Evolutionary conservation across 495 filamentous ascomycete genomes (phyloP).

Genomic region (Aspergillus indologenus): DNA sequence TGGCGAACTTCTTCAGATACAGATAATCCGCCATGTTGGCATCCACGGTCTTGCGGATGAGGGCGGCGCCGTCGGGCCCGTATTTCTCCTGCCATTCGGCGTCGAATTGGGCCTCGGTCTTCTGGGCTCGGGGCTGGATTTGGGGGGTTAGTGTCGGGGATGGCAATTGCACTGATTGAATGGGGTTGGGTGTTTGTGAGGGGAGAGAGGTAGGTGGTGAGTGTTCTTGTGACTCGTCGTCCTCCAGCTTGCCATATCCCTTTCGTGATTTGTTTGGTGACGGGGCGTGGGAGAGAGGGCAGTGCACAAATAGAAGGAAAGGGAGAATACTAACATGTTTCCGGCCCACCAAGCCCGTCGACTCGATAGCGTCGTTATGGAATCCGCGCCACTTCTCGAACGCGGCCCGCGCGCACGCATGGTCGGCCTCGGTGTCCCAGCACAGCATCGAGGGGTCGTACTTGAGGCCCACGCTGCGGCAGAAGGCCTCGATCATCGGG

Average conservation of each 20-base stretch:
- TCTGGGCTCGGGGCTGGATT: constrained; percentile 48
- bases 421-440: constrained; percentile 73
- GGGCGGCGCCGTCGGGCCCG: constrained; percentile 68
- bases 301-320: no score
- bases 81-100: constrained; percentile 79
- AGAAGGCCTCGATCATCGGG: constrained; percentile 71
- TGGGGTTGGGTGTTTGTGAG: neutral
- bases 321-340: constrained; percentile 58
- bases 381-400: constrained; percentile 98
- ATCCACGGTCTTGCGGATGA: constrained; percentile 74
- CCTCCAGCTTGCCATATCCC: neutral
- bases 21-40: constrained; percentile 82
- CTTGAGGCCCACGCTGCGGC: constrained; percentile 69
- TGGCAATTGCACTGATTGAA: constrained; percentile 5
- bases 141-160: no score
- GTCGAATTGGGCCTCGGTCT: constrained; percentile 69
- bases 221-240: neutral
- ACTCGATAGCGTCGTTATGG: constrained; percentile 88
- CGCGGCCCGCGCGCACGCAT: constrained; percentile 56
- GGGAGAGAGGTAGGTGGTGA: neutral
- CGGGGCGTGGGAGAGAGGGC: no score
- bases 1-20: constrained; percentile 85
- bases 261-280: neutral
- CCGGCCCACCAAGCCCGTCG: constrained; percentile 67
- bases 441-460: constrained; percentile 71